Evolutionary conservation across 805 yeast genomes (phyloP), one percentile per base, ranked within the genome.

Genomic region (Saccharomyces mikatae): DNA sequence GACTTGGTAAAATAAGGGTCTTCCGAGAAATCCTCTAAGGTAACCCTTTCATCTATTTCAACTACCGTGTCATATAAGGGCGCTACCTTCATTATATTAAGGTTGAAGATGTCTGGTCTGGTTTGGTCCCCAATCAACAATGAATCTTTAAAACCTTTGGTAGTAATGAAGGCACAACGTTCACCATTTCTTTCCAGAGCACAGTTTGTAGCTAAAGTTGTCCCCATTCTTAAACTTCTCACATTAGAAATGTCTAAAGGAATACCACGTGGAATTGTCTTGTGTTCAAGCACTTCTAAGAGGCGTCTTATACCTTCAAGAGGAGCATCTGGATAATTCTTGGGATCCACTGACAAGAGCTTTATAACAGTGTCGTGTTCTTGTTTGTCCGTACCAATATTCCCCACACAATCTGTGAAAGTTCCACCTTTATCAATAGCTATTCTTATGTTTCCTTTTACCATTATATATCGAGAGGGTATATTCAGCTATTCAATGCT

Each of bases 201-300:
- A 1, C 98, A 97, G 71, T 92, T 92, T 6, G 98, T 92, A 1
- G 99, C 98, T 10, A 90, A 94, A 0, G 97, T 91, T 3, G 97
- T 90, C 2, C 97, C 97, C 87, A 91, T 84, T 54, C 96, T 76
- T 49, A 90, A 81, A 47, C 84, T 79, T 52, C 81, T 82, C 41
- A 89, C 86, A 2, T 71, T 70, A 2, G 82, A 76, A 1, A 88
- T 77, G 55, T 85, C 89, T 56, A 90, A 69, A 2, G 80, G 82
- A 41, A 69, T 68, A 8, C 80, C 80, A 51, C 87, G 75, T 3
- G 90, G 84, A 51, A 87, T 86, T 9, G 65, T 50, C 6, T 65
- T 68, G 1, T 80, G 78, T 0, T 81, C 78, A 56, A 81, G 80
- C 24, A 72, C 71, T 65, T 87, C 95, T 56, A 91, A 70, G 0